A percentile compares a stretch with the other conserved stretches of the same genome.
These are phyloP conservation scores for Candida pseudoviswanathii DNA, from an alignment of 1,139 yeast species.

Conservation along the genomic window DNA sequence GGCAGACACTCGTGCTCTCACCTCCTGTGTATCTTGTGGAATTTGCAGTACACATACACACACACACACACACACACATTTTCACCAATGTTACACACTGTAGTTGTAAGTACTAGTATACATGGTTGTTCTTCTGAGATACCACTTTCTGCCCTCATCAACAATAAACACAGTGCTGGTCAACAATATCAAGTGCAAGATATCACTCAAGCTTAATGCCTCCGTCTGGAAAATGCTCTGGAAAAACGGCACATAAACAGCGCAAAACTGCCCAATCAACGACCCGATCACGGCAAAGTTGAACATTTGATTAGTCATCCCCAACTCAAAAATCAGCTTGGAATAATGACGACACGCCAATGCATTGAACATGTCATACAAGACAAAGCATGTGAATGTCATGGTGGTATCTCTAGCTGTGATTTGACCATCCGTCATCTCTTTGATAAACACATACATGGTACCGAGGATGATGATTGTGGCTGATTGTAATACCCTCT, in stretches of 20 bases:
- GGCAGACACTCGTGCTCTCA: too few species aligned
- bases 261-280: slow-evolving; percentile 87
- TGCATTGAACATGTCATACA: slow-evolving; percentile 96
- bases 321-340: slow-evolving; percentile 79
- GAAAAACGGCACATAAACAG: slow-evolving; percentile 89
- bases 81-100: slow-evolving; percentile 9
- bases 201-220: slow-evolving; percentile 70
- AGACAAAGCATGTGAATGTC: slow-evolving; percentile 95
- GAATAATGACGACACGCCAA: slow-evolving; percentile 85
- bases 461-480: slow-evolving; percentile 75
- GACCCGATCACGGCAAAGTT: slow-evolving; percentile 92
- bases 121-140: slow-evolving; percentile 12
- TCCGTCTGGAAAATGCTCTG: slow-evolving; percentile 93
- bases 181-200: slow-evolving; percentile 58
- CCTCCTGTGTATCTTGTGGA: too few species aligned
- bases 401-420: slow-evolving; percentile 97
- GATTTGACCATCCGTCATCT: slow-evolving; percentile 78
- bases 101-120: slow-evolving; percentile 16
- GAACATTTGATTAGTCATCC: slow-evolving; percentile 82
- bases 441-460: slow-evolving; percentile 77
- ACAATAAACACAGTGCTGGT: slow-evolving; percentile 82
- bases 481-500: slow-evolving; percentile 76
- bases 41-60: too few species aligned
- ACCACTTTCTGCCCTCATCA: slow-evolving; percentile 73
- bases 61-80: too few species aligned